A percentile compares a stretch with the other conserved stretches of the same genome.
Evolutionary conservation across 2,329 filamentous ascomycete genomes (phyloP).

Genomic region (Beauveria sp.): DNA sequence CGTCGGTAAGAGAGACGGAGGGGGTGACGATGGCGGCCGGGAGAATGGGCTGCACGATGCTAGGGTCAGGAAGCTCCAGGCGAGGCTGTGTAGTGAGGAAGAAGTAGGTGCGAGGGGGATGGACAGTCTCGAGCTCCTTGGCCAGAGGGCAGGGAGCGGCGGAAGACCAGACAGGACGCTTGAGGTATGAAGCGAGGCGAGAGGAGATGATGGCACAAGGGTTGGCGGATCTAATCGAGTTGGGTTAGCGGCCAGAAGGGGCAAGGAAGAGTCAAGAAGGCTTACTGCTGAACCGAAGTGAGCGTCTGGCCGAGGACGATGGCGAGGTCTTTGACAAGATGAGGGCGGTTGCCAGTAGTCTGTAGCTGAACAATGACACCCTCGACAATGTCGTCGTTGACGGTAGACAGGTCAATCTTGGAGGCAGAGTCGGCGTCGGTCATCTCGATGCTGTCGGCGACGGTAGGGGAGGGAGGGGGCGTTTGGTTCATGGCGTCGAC

Average conservation of each 20-base stretch:
- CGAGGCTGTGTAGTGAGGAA: slow-evolving; percentile 85
- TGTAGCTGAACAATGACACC: slow-evolving; percentile 83
- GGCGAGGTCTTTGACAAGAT: slow-evolving; percentile 90
- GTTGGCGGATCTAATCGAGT: slow-evolving; percentile 71
- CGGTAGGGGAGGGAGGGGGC: slow-evolving; percentile 42
- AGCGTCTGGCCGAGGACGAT: slow-evolving; percentile 68
- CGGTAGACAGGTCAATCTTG: slow-evolving; percentile 60
- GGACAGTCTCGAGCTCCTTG: slow-evolving; percentile 86
- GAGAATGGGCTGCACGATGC: slow-evolving; percentile 22
- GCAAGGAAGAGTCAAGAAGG: slow-evolving; percentile 19
- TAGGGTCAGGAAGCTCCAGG: slow-evolving; percentile 61
- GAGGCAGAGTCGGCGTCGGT: slow-evolving; percentile 17
- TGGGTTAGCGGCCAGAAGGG: slow-evolving; percentile 14
- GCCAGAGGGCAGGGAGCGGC: slow-evolving; percentile 77
- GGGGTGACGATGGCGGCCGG: slow-evolving; percentile 63
- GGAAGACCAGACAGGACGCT: slow-evolving; percentile 74
- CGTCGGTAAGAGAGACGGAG: slow-evolving; percentile 58
- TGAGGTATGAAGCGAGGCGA: slow-evolving; percentile 79
- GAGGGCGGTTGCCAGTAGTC: slow-evolving; percentile 83
- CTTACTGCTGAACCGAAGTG: slow-evolving; percentile 86
- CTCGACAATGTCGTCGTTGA: slow-evolving; percentile 93
- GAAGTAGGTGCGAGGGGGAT: slow-evolving; percentile 93
- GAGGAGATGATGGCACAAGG: slow-evolving; percentile 93
- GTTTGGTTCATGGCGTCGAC: slow-evolving; percentile 71
- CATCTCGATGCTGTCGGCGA: slow-evolving; percentile 22